Percentiles rank a stretch among this genome's conserved stretches.
These are phyloP conservation scores for Russula abietina DNA, from an alignment of 768 basidiomycete species.

Conservation along the genomic window DNA sequence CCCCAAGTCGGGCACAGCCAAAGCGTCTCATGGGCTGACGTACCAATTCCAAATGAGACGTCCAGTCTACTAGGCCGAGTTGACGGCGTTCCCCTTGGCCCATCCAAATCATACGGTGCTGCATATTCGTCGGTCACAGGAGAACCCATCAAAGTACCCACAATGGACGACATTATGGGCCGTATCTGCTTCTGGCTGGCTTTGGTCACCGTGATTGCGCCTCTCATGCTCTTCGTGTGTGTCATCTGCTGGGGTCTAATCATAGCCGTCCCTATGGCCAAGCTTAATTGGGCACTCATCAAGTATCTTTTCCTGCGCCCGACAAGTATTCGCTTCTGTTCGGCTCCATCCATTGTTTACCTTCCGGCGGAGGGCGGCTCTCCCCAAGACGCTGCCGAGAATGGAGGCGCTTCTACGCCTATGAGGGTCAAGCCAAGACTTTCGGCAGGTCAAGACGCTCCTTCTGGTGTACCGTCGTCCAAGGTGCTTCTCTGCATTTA, in stretches of 20 bases:
- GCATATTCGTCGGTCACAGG: constrained; percentile 33
- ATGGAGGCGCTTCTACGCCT: constrained; percentile 33
- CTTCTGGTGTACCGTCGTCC: constrained; percentile 71
- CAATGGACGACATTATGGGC: constrained; percentile 51
- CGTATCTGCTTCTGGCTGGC: constrained; percentile 76
- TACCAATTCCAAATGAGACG: constrained; percentile 38
- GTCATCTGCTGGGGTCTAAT: constrained; percentile 92
- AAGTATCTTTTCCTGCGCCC: constrained; percentile 75
- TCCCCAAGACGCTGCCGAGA: constrained; percentile 30
- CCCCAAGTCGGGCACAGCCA: constrained; percentile 38
- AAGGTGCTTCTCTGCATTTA: constrained; percentile 95
- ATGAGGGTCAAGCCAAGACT: constrained; percentile 69
- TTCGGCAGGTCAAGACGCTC: constrained; percentile 84
- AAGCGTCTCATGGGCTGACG: constrained; percentile 43
- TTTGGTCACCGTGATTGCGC: constrained; percentile 74
- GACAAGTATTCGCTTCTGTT: constrained; percentile 84
- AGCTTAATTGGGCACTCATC: constrained; percentile 91
- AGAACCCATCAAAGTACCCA: constrained; percentile 19
- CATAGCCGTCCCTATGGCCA: constrained; percentile 97
- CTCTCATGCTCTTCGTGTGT: constrained; percentile 82
- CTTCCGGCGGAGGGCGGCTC: constrained; percentile 35
- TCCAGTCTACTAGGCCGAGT: constrained; percentile 42
- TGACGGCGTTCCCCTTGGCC: constrained; percentile 35
- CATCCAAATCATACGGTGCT: constrained; percentile 68
- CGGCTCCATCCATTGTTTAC: constrained; percentile 71